Evolutionary conservation across 2,329 filamentous ascomycete genomes (phyloP), one percentile per base, ranked within the genome.

Genomic region (Tolypocladium endophyticum): DNA sequence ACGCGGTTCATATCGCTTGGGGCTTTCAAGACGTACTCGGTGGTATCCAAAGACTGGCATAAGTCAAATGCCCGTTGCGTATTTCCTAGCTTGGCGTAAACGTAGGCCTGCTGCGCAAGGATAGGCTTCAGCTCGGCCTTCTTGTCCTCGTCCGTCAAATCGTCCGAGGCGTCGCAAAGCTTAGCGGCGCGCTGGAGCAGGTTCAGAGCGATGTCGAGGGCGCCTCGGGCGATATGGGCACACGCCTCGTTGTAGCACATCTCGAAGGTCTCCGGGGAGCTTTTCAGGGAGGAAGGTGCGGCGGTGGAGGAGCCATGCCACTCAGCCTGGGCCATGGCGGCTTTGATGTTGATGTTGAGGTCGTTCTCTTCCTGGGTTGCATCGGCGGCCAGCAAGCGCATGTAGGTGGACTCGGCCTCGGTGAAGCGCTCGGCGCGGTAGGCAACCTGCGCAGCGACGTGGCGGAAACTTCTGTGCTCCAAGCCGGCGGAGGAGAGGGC

Each of bases 191-290:
- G 81, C 73, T 87, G 88, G 61, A 94, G 75, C 60, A 92, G 77
- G 30, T 87, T 76, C 28, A 84, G 80, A 1, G 85, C 89, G 64
- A 85, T 81, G 5, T 75, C 79, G 43, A 89, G 77, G 65, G 89
- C 86, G 9, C 85, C 87, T 55, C 84, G 79, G 18, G 88, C 87
- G 66, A 94, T 86, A 70, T 83, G 85, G 25, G 81, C 81, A 70
- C 89, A 93, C 11, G 89, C 90, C 30, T 85, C 82, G 71, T 95
- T 95, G 75, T 90, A 95, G 14, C 88, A 87, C 33, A 88, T 87
- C 75, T 94, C 90, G 66, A 94, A 94, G 2, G 87, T 83, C 63
- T 92, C 88, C 33, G 88, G 74, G 66, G 89, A 84, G 61, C 65
- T 64, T 28, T 86, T 84, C 61, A 80, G 76, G 8, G 75, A 74